Evolutionary conservation across 148 eudicot genomes (phyloP).

Genomic region (Vaccinium myrtillus): DNA sequence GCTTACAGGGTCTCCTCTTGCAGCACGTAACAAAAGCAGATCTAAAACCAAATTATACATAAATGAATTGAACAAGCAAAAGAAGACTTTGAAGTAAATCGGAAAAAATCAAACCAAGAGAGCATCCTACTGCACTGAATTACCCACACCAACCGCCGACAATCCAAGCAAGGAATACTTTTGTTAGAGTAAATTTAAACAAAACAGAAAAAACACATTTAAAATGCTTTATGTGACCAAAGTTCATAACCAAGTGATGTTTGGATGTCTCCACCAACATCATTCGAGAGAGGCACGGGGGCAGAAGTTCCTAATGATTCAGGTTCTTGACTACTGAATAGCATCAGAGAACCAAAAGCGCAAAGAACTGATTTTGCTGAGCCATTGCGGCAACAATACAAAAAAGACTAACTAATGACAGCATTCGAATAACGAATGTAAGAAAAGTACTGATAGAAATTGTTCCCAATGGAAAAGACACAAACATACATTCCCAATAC

Average conservation of each 20-base stretch:
- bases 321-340: neutral
- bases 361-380: neutral
- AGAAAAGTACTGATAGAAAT: neutral
- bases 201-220: neutral
- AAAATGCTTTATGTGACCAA: neutral
- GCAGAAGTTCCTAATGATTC: neutral
- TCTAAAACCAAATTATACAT: slow-evolving; percentile 39
- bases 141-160: neutral
- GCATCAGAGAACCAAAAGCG: neutral
- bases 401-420: neutral
- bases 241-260: neutral
- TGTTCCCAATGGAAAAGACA: neutral
- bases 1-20: slow-evolving; percentile 74
- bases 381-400: neutral
- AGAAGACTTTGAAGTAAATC: neutral
- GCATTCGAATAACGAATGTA: neutral
- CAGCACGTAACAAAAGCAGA: slow-evolving; percentile 88
- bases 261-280: neutral
- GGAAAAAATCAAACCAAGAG: neutral
- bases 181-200: neutral
- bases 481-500: neutral
- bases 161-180: neutral
- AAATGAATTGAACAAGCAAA: neutral
- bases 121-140: slow-evolving; percentile 1
- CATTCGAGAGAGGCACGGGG: neutral